phyloP scores from a whole-genome alignment of 2,329 filamentous ascomycete species.

The Apiospora phragmitis region DNA sequence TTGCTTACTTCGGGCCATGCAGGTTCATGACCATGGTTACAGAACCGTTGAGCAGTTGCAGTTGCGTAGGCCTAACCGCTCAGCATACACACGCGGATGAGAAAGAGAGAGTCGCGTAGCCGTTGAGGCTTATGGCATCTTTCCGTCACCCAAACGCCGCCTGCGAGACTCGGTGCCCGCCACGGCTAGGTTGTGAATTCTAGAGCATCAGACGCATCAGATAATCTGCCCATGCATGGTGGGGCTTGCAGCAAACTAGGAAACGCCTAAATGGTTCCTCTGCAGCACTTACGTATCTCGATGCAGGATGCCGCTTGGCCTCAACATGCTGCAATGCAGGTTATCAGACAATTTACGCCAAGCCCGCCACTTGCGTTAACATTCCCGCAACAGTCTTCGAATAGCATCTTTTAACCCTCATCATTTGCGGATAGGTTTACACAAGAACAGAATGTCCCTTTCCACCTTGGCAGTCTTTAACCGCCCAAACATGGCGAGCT shows the following conservation, averaged over 20 bases:
- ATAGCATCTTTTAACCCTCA: slow-evolving; percentile 11
- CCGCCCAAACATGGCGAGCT: background rate
- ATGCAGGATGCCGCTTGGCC: slow-evolving; percentile 35
- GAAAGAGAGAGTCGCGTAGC: background rate
- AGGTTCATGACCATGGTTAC: background rate
- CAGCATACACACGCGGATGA: background rate
- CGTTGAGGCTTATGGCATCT: slow-evolving; percentile 1
- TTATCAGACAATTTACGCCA: slow-evolving; percentile 21
- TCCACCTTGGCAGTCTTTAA: background rate
- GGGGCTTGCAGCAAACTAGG: slow-evolving; percentile 10
- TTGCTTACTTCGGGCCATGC: background rate
- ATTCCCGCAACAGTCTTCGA: slow-evolving; percentile 17
- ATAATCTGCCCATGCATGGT: background rate
- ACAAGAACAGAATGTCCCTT: background rate
- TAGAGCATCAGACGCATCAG: slow-evolving; percentile 3
- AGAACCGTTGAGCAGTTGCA: slow-evolving; percentile 6
- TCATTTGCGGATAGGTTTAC: background rate
- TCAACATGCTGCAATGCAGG: slow-evolving; percentile 19
- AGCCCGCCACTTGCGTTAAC: slow-evolving; percentile 28
- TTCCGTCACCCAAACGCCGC: slow-evolving; percentile 3
- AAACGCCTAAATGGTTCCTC: slow-evolving; percentile 24
- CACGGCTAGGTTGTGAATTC: slow-evolving; percentile 3
- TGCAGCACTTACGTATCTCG: slow-evolving; percentile 31
- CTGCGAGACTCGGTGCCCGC: slow-evolving; percentile 2
- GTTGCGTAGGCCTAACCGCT: background rate